Base-by-base conservation (phyloP, 495 filamentous ascomycete genomes). In the Glonium stellatum region DNA sequence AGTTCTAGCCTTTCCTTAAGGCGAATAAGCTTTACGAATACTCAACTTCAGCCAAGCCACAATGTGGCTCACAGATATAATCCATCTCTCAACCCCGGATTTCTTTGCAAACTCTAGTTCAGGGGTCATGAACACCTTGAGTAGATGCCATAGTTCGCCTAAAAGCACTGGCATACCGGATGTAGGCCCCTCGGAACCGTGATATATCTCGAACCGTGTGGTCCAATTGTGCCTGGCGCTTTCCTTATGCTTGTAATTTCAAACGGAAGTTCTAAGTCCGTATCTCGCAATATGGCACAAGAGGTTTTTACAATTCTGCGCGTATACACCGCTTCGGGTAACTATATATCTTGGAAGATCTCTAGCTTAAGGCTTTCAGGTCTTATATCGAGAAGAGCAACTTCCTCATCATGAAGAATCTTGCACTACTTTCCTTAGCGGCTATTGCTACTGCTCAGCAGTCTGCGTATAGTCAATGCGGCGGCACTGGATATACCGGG, bases 371-470 rank as follows among this genome's bases (percentile, higher is more conserved):
- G 8, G 36, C 8, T 39, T 8, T 39, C 36, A 39, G 36, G 36
- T 39, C n/a, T n/a, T n/a, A n/a, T 39, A 15, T 39, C 36, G 15
- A 39, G 8, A 15, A 8, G 15, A 39, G 15, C 36, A 8, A 8
- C 36, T 39, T 39, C 36, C 15, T 6, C 31, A 60, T 13, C 50
- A 60, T 60, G 50, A 55, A 55, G 27, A 15, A 35, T 37, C 19
- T 55, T 11, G 1, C n/a, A 19, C 21, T 54, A 27, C n/a, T 41
- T 27, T 27, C 58, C 34, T 22, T 60, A 12, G n/a, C 31, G 8
- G 47, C 57, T 59, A 47, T 21, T 34, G 23, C n/a, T 11, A 10
- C 27, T 15, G 57, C 57, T 34, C 57, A 59, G 34, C 47, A 59
- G 49, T 8, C 27, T 12, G 57, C 57, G 15, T 59, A 35, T 21